Percentiles rank a stretch among this genome's conserved stretches.
These are phyloP conservation scores for Lentinus tigrinus DNA, from an alignment of 768 basidiomycete species.

Conservation along the genomic window DNA sequence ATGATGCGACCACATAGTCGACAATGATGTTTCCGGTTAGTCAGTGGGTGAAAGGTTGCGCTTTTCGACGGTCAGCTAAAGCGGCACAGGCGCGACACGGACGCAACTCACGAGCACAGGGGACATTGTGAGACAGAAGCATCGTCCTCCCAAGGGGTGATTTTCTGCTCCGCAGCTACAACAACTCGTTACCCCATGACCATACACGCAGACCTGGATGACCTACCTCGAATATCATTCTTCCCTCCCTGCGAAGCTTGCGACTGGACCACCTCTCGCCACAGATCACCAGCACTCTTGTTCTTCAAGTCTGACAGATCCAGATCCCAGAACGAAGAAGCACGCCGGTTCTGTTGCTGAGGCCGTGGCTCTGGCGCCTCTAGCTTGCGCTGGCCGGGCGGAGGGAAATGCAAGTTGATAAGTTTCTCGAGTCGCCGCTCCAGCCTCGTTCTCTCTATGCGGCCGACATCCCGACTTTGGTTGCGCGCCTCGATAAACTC, in stretches of 20 bases:
- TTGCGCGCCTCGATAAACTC: slow-evolving; percentile 62
- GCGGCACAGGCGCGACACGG: background rate
- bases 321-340: slow-evolving; percentile 75
- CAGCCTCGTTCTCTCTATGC: slow-evolving; percentile 80
- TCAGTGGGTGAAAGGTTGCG: slow-evolving; percentile 81
- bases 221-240: slow-evolving; percentile 64
- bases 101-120: slow-evolving; percentile 70
- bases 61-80: slow-evolving; percentile 27
- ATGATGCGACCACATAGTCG: slow-evolving; percentile 90
- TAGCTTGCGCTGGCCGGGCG: slow-evolving; percentile 18
- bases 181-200: background rate
- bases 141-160: slow-evolving; percentile 96
- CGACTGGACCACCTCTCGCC: slow-evolving; percentile 57
- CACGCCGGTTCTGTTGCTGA: slow-evolving; percentile 35
- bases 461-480: slow-evolving; percentile 41
- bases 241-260: slow-evolving; percentile 48
- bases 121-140: slow-evolving; percentile 74
- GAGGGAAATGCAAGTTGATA: slow-evolving; percentile 66
- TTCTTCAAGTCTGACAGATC: slow-evolving; percentile 55
- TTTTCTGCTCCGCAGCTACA: slow-evolving; percentile 80
- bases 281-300: slow-evolving; percentile 68
- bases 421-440: slow-evolving; percentile 89
- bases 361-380: slow-evolving; percentile 11
- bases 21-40: slow-evolving; percentile 96
- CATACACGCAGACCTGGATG: background rate